These are phyloP conservation scores for Dissophora globulifera DNA, from an alignment of 192 early-diverging fungal genomes.

Conservation along the genomic window DNA sequence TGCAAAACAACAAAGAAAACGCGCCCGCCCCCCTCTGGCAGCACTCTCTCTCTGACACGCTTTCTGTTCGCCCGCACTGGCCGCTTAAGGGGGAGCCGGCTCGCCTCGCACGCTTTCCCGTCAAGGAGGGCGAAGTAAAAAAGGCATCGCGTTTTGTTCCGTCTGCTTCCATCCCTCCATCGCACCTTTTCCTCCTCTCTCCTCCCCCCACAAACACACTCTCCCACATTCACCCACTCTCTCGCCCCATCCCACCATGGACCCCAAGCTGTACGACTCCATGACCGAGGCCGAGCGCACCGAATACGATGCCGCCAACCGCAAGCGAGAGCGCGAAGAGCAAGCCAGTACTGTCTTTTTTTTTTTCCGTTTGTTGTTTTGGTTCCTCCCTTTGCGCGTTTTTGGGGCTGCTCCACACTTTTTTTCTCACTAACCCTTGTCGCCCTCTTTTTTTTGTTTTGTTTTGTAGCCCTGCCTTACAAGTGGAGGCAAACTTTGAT, in stretches of 20 bases:
- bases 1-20: background rate
- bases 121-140: background rate
- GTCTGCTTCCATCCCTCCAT: too few relatives aligned
- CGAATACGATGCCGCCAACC: constrained; percentile 50
- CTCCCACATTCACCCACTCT: background rate
- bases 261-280: constrained; percentile 50
- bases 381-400: too few relatives aligned
- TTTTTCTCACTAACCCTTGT: too few relatives aligned
- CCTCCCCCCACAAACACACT: background rate
- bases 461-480: constrained; percentile 72
- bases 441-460: too few relatives aligned
- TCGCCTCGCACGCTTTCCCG: background rate
- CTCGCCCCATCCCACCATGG: background rate
- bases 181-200: background rate
- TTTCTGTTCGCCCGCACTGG: background rate
- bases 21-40: background rate
- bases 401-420: too few relatives aligned
- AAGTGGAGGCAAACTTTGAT: constrained; percentile 85
- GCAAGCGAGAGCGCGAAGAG: constrained; percentile 63
- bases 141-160: constrained; percentile 1
- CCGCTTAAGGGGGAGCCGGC: background rate
- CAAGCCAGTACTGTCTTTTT: constrained; percentile 69
- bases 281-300: constrained; percentile 64
- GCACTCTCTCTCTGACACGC: too few relatives aligned
- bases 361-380: too few relatives aligned